Evolutionary conservation across 768 basidiomycete genomes (phyloP), one percentile per base, ranked within the genome.

Genomic region (Kwoniella mangroviensis): DNA sequence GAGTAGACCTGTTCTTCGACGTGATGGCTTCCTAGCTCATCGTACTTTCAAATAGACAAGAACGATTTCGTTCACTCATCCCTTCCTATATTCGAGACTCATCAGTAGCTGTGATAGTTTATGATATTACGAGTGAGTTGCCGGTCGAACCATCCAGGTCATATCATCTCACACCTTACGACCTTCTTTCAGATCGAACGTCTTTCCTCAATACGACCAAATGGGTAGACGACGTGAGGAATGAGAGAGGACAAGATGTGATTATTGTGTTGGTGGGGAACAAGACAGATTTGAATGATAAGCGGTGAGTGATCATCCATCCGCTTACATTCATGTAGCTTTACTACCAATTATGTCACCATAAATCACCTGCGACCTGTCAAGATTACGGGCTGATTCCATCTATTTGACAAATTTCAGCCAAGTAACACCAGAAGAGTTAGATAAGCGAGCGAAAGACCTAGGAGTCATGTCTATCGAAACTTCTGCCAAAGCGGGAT

Each of bases 51-150:
- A 9, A 3, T 24, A 65, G 64, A 21, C 64, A 65, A 93, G 97
- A 99, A 86, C 90, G 97, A 22, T 99, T 98, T 84, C 88, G 97
- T 63, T 96, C 94, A 17, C 86, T 99, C 70, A 99, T 99, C 85
- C 97, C 97, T 22, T 95, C 93, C 22, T 99, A 99, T 84, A 99
- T 99, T 79, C 91, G 97, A 69, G 97, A 99, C 83, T 98, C 96
- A 19, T 95, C 93, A 43, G 97, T 98, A 28, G 97, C 97, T 15
- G 98, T 99, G 77, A 94, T 98, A 58, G 97, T 98, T 11, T 99
- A 93, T 83, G 97, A 99, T 83, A 98, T 99, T 75, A 98, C 96
- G 72, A 98, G 97, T 94, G 77, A 79, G 92, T 87, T 21, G 42
- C 21, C 34, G 3, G 4, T 12, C 4, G 28, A 4, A 4, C 28